Percentiles rank a stretch among this genome's conserved stretches.
These are phyloP conservation scores for Aeschynomene evenia DNA, from an alignment of 306 rosid species.

Conservation along the genomic window DNA sequence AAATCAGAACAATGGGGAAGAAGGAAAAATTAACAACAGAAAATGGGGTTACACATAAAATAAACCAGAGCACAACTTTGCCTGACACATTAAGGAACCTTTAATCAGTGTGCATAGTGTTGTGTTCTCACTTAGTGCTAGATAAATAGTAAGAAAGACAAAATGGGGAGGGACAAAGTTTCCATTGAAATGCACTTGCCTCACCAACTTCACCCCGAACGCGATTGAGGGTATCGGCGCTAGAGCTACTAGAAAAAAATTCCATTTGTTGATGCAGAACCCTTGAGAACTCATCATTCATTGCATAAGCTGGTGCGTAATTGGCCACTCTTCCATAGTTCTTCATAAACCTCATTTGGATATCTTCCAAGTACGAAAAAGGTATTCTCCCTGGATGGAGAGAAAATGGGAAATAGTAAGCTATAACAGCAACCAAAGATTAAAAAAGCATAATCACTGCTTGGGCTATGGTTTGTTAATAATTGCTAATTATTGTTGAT, in stretches of 20 bases:
- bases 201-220: conserved; percentile 94
- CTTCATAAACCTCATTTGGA: conserved; percentile 98
- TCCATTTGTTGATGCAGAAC: conserved; percentile 99
- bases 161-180: background rate
- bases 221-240: conserved; percentile 85
- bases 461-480: background rate
- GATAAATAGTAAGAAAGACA: conserved; percentile 21
- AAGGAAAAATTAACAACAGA: conserved; percentile 19
- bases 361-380: conserved; percentile 91
- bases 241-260: conserved; percentile 80
- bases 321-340: conserved; percentile 87
- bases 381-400: conserved; percentile 85
- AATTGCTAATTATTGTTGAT: conserved; percentile 13
- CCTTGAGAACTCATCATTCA: conserved; percentile 98
- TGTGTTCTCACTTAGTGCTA: conserved; percentile 13
- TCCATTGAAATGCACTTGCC: conserved; percentile 59
- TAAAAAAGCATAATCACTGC: background rate
- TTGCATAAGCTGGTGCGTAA: conserved; percentile 92
- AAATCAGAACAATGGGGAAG: background rate
- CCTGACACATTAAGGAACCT: conserved; percentile 9
- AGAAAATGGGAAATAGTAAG: conserved; percentile 18
- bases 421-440: background rate
- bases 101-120: background rate
- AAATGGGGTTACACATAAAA: background rate
- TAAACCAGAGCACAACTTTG: conserved; percentile 12